Evolutionary conservation across 1,139 yeast species (phyloP), one percentile per base, ranked within the genome.

Genomic region (Kurtzmaniella quercitrusa): DNA sequence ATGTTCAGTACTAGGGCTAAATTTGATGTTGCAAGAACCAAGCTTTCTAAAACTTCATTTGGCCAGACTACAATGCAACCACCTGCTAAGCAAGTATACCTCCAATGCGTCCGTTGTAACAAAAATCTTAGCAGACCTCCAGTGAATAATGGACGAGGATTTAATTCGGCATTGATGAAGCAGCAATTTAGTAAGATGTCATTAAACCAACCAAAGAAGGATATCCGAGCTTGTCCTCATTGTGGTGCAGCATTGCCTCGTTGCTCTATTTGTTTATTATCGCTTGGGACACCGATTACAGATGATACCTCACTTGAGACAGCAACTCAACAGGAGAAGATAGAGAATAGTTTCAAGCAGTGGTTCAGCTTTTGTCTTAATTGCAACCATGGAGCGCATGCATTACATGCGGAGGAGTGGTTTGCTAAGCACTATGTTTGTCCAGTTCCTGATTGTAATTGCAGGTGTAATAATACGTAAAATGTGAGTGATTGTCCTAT

Each of bases 381-480:
- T 23, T 93, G 98, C 60, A 88, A 85, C 58, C 98, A 93, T 57
- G 96, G 97, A 1, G 82, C 85, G 75, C 98, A 93, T 65, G 91
- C 95, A 0, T 89, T 85, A 14, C 98, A 93, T 61, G 97, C 98
- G 0, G 90, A 86, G 52, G 95, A 89, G 57, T 93, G 98, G 98
- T 93, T 93, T 58, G 77, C 84, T 16, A 84, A 83, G 59, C 96
- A 91, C 55, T 79, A 77, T 46, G 79, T 87, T 2, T 93, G 98
- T 58, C 97, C 98, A 0, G 96, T 91, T 2, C 96, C 98, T 0
- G 96, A 90, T 43, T 93, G 98, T 56, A 73, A 75, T 41, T 93
- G 98, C 58, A 70, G 81, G 42, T 91, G 98, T 60, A 86, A 81
- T 52, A 77, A 74, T 53, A 70, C 67, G 43, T 70, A 60, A 52